Base-by-base conservation (phyloP, 2,329 filamentous ascomycete genomes). In the Ophiostoma tasmaniense region DNA sequence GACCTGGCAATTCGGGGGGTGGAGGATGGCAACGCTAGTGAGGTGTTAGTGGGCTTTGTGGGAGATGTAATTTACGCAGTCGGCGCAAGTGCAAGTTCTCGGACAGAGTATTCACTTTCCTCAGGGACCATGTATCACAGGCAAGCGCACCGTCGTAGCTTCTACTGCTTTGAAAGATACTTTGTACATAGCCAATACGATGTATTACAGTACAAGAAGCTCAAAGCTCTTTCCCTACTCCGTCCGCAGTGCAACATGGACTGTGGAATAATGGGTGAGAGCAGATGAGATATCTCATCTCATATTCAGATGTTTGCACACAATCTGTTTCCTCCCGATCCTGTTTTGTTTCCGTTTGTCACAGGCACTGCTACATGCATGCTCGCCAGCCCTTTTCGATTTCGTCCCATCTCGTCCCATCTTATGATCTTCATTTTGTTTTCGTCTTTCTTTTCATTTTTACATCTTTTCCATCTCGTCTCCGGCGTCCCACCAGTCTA, bases 1-100 rank as follows among this genome's bases (percentile, higher is more conserved):
- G 50, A 68, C 70, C 69, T 71, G 70, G 20, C 61, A 69, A 69
- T 69, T 71, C 70, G 25, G 67, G 64, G 25, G 61, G 69, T 64
- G 61, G 61, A 37, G 33, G 55, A 61, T 37, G 30, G 20, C 30
- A 37, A 10, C 20, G 33, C 62, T 70, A 67, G 62, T 62, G 37
- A 33, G 42, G 33, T 62, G 61, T 65, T 67, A 69, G 66, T 64
- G 65, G 55, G 28, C 64, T 66, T 37, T 28, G 37, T 66, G 68
- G 28, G 55, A 59, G 52, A 30, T 61, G 61, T 69, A 69, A 69
- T 69, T 69, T 69, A 69, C 68, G 68, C 64, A 69, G 42, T 37
- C 7, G 22, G 22, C 52, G 52, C 52, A 59, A 25, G 50, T 55
- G 42, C 17, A 20, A 17, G 42, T 45, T 45, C n/a, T 25, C 50